phyloP scores from a whole-genome alignment of 768 basidiomycete species.

The Cytidiella melzeri region DNA sequence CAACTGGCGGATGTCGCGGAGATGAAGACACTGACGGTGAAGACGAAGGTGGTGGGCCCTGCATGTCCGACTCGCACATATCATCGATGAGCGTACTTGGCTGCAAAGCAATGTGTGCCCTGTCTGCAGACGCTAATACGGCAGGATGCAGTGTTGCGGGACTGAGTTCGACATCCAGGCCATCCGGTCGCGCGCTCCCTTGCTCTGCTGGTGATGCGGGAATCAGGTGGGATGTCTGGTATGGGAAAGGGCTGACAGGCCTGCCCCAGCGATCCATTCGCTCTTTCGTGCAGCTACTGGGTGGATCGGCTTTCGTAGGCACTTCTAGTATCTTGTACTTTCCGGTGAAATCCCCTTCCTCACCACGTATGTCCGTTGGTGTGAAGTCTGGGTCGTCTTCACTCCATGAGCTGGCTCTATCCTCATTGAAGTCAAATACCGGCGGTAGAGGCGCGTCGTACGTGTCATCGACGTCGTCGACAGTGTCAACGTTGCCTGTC shows the following conservation, averaged over 20 bases:
- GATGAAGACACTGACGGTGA: background rate
- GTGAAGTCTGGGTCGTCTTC: constrained; percentile 10
- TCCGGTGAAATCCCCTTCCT: constrained; percentile 52
- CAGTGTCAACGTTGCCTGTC: constrained; percentile 5
- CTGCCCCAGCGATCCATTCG: constrained; percentile 59
- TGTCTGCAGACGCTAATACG: background rate
- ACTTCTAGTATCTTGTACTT: constrained; percentile 49
- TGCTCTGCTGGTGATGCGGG: background rate
- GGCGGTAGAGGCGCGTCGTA: constrained; percentile 4
- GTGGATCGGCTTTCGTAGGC: constrained; percentile 61
- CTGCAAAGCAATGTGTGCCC: background rate
- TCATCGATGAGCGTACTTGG: no score
- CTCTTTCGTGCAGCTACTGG: constrained; percentile 45
- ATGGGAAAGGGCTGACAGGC: constrained; percentile 60
- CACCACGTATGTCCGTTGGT: no score
- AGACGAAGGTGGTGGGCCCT: background rate
- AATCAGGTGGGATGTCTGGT: background rate
- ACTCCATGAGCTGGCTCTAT: constrained; percentile 11
- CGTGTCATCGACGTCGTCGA: constrained; percentile 10
- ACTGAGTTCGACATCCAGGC: background rate
- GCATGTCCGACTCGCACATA: background rate
- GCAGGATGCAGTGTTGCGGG: background rate
- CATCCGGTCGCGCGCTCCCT: background rate
- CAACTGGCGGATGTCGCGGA: background rate
- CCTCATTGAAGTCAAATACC: constrained; percentile 3